Base-by-base conservation (phyloP, 2,329 filamentous ascomycete species). In the Cadophora malorum region DNA sequence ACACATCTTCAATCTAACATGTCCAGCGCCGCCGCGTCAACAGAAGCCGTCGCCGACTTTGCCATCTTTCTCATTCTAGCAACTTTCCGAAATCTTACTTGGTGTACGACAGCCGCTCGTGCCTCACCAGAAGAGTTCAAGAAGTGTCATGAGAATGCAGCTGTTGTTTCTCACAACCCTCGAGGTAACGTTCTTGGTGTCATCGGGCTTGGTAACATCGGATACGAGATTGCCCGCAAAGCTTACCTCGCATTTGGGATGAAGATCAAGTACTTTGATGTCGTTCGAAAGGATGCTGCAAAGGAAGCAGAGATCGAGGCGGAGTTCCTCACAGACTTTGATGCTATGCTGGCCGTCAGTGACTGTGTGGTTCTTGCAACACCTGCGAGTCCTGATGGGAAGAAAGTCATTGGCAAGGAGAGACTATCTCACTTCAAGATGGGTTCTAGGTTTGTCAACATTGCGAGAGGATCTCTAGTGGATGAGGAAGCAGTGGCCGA, bases 11-110 rank as follows among this genome's bases (percentile, higher is more conserved):
- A 6, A 25, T 16, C 67, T 71, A 33, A 67, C 53, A 62, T 16
- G 10, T 33, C 14, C 55, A 76, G 88, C 2, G 90, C 90, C 1
- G 84, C 88, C 1, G 90, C 90, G 0, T 90, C 89, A 45, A 89
- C 89, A 7, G 91, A 93, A 74, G 87, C 90, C 4, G 90, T 93
- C 1, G 90, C 90, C 62, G 91, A 93, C 77, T 87, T 91, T 69
- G 87, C 89, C 21, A 82, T 92, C 50, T 89, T 88, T 74, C 84
- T 91, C 73, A 86, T 93, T 72, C 85, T 94, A 61, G 85, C 86
- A 9, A 88, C 86, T 16, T 93, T 92, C 80, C 88, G 91, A 63
- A 83, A 87, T 56, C 84, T 93, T 14, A 83, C 86, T 1, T 92
- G 89, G 86, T 77, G 75, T 63, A 76, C 72, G 9, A 72, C 74